These are phyloP conservation scores for Infundibulicybe gibba DNA, from an alignment of 768 basidiomycete genomes.

Conservation along the genomic window DNA sequence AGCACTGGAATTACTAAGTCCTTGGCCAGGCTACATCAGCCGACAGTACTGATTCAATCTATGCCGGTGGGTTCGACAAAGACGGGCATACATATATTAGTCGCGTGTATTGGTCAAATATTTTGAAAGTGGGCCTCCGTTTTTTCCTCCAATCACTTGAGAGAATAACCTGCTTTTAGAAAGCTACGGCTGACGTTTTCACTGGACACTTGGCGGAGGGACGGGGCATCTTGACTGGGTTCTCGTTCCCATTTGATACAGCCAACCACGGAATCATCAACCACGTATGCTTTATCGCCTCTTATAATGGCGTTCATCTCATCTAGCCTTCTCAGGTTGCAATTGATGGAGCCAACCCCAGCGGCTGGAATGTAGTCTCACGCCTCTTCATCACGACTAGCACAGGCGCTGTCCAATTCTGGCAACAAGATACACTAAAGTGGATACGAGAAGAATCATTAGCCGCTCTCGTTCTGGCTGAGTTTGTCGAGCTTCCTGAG, in stretches of 20 bases:
- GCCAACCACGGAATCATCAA: constrained; percentile 60
- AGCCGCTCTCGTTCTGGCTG: constrained; percentile 55
- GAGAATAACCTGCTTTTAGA: constrained; percentile 28
- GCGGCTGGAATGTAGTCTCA: constrained; percentile 28
- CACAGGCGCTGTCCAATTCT: constrained; percentile 76
- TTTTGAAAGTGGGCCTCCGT: constrained; percentile 44
- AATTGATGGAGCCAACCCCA: constrained; percentile 43
- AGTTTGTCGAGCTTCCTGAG: constrained; percentile 80
- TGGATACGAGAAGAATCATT: constrained; percentile 87
- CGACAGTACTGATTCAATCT: constrained; percentile 45
- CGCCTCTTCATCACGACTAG: constrained; percentile 60
- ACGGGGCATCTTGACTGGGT: constrained; percentile 44
- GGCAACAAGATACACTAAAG: constrained; percentile 54
- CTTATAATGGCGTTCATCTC: not conserved
- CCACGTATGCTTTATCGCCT: constrained; percentile 42
- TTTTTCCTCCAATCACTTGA: not conserved
- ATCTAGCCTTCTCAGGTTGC: constrained; percentile 35
- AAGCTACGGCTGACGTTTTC: constrained; percentile 51
- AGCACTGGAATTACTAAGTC: constrained; percentile 1
- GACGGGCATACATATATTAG: constrained; percentile 52
- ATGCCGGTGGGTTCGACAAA: constrained; percentile 50
- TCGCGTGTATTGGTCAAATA: constrained; percentile 66
- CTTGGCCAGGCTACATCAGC: constrained; percentile 33
- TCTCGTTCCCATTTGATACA: constrained; percentile 65
- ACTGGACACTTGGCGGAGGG: constrained; percentile 43